Percentiles rank a stretch among this genome's conserved stretches.
Evolutionary conservation across 352 stramenopile genomes (phyloP).

Genomic region (Pythium coloratum): DNA sequence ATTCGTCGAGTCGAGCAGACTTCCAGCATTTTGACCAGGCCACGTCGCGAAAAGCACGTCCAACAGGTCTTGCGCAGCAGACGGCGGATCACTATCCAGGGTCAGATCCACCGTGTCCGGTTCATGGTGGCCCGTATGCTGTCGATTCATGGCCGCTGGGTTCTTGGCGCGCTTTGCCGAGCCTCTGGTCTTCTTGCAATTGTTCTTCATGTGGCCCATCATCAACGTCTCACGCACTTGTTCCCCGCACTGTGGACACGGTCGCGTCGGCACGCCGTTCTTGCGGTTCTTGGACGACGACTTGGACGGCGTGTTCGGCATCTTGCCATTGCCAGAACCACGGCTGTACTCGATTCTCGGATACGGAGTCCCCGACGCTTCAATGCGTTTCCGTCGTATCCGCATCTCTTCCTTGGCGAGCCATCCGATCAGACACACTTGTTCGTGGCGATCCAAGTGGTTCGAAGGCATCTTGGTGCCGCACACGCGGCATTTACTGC

Average conservation of each 20-base stretch:
- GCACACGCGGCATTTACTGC: slow-evolving; percentile 65
- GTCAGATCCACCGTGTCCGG: slow-evolving; percentile 34
- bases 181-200: slow-evolving; percentile 33
- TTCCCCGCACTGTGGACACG: slow-evolving; percentile 71
- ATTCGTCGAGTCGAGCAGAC: slow-evolving; percentile 70
- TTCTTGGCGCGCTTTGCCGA: slow-evolving; percentile 31
- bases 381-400: slow-evolving; percentile 40
- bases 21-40: slow-evolving; percentile 69
- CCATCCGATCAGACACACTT: slow-evolving; percentile 61
- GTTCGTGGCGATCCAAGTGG: slow-evolving; percentile 53
- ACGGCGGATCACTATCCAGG: slow-evolving; percentile 28
- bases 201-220: slow-evolving; percentile 67
- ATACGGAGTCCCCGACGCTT: slow-evolving; percentile 34
- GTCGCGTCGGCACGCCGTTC: slow-evolving; percentile 37
- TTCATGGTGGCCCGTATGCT: slow-evolving; percentile 4
- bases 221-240: slow-evolving; percentile 60
- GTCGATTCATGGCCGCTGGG: slow-evolving; percentile 39
- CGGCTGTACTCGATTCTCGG: slow-evolving; percentile 43
- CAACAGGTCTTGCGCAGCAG: slow-evolving; percentile 39
- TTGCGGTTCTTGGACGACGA: slow-evolving; percentile 31
- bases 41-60: slow-evolving; percentile 84
- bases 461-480: slow-evolving; percentile 40
- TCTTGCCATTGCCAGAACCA: slow-evolving; percentile 13
- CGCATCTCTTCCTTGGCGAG: slow-evolving; percentile 46
- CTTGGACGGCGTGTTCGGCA: background rate